Evolutionary conservation across 1,139 yeast species (phyloP), one percentile per base, ranked within the genome.

Genomic region (Diutina ranongensis): DNA sequence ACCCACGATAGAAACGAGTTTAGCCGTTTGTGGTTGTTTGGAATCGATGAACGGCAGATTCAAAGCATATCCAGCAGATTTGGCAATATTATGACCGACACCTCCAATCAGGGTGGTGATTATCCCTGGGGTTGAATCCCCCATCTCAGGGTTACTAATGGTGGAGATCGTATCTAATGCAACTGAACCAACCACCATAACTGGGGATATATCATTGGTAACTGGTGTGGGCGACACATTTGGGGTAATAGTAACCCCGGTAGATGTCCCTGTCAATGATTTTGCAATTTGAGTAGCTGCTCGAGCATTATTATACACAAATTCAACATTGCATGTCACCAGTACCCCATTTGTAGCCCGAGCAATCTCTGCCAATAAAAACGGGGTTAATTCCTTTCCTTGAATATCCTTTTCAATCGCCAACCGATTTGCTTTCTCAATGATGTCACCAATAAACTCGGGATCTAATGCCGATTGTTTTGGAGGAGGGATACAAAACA

Each of bases 401-500:
- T 54, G 51, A 16, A 87, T 68, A 0, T 80, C 80, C 38, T 59
- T 52, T 7, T 50, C 45, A n/a, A 63, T 66, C 1, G 95, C 94
- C 46, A 76, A 78, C 2, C 48, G 51, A 45, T 74, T 70, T 0
- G 95, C 89, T 5, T 67, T 62, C 5, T 68, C 71, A 46, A 87
- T 84, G 31, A 84, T 70, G 1, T 52, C 57, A 48, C 69, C 69
- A 34, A 87, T 83, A 45, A 74, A 65, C 0, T 58, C 66, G 3
- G 75, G 67, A 19, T 76, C 72, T 50, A 87, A 62, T 0, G 94
- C 87, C 20, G 72, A 60, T 3, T 74, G 76, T 13, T 58, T 61
- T 0, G 95, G 94, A 1, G 94, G 92, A 1, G 96, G 96, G 12
- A 85, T 73, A 59, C 96, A 87, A 52, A 87, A 77, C 8, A 88